A percentile compares a stretch with the other conserved stretches of the same genome.
Conservation (phyloP, 257 asterid species). For the Primulina eburnea region DNA sequence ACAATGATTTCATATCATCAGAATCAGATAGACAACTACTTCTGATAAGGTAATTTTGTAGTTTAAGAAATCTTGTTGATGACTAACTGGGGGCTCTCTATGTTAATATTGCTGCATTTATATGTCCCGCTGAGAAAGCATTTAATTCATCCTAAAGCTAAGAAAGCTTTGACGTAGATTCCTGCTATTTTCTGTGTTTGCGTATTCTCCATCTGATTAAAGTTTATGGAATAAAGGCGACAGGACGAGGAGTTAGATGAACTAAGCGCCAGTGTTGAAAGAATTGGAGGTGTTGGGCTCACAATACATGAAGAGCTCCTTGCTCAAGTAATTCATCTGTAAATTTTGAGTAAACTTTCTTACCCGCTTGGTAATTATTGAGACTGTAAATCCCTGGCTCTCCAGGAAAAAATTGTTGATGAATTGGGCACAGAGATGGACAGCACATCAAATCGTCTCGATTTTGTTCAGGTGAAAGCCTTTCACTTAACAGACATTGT, state of each 20-base stretch:
- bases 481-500: background rate
- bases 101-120: too few species aligned
- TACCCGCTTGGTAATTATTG: conserved; percentile 1
- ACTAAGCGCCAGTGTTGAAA: conserved; percentile 81
- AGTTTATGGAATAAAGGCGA: conserved; percentile 42
- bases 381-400: conserved; percentile 10
- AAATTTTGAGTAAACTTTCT: background rate
- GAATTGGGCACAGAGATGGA: conserved; percentile 94
- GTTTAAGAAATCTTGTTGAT: conserved; percentile 9
- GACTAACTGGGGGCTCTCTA: background rate
- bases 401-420: conserved; percentile 79
- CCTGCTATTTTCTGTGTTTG: conserved; percentile 12
- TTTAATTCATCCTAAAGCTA: too few species aligned
- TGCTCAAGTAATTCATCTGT: conserved; percentile 56
- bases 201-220: conserved; percentile 14
- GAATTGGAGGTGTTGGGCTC: conserved; percentile 95
- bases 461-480: conserved; percentile 81
- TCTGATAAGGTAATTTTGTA: conserved; percentile 62
- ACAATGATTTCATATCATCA: conserved; percentile 78
- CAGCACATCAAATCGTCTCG: conserved; percentile 92
- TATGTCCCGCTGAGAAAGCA: too few species aligned
- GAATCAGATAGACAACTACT: conserved; percentile 91
- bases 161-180: conserved; percentile 8
- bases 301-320: conserved; percentile 96
- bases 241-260: conserved; percentile 83